Percentiles rank a stretch among this genome's conserved stretches.
Evolutionary conservation across 2,329 filamentous ascomycete species (phyloP).

Genomic region (Emergomyces pasteurianus): DNA sequence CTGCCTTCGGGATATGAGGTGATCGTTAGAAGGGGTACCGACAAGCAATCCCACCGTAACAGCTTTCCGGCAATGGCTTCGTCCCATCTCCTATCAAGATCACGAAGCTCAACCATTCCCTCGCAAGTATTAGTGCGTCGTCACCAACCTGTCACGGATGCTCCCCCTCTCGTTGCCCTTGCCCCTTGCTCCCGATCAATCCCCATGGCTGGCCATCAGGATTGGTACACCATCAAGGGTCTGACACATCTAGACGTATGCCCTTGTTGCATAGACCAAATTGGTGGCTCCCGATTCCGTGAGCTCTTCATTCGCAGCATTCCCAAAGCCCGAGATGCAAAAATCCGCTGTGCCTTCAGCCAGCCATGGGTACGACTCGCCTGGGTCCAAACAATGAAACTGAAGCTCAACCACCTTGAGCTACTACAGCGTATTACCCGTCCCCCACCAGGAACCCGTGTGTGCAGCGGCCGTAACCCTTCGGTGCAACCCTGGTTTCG

Average conservation of each 20-base stretch:
- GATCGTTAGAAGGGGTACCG: not conserved
- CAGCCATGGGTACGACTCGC: constrained; percentile 74
- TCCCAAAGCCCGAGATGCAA: constrained; percentile 43
- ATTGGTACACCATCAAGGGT: constrained; percentile 69
- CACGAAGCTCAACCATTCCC: constrained; percentile 7
- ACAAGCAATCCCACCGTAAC: not conserved
- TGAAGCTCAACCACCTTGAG: constrained; percentile 52
- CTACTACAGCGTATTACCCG: constrained; percentile 59
- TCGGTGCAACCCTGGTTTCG: constrained; percentile 60
- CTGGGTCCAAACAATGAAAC: constrained; percentile 67
- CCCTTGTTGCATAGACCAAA: constrained; percentile 60
- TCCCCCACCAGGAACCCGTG: constrained; percentile 43
- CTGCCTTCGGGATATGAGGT: not conserved
- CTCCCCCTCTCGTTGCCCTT: constrained; percentile 27
- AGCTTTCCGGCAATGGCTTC: not conserved
- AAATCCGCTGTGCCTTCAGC: constrained; percentile 67
- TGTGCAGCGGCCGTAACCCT: constrained; percentile 48
- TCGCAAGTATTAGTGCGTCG: constrained; percentile 6
- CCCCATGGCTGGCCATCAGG: constrained; percentile 51
- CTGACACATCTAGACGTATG: constrained; percentile 68
- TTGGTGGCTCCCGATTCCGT: constrained; percentile 60
- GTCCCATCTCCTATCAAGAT: not conserved
- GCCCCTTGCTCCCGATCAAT: constrained; percentile 58
- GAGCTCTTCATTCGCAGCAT: constrained; percentile 53
- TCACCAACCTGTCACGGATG: constrained; percentile 7